Conservation (phyloP, 192 early-diverging fungal species). For the Pilaira anomala region DNA sequence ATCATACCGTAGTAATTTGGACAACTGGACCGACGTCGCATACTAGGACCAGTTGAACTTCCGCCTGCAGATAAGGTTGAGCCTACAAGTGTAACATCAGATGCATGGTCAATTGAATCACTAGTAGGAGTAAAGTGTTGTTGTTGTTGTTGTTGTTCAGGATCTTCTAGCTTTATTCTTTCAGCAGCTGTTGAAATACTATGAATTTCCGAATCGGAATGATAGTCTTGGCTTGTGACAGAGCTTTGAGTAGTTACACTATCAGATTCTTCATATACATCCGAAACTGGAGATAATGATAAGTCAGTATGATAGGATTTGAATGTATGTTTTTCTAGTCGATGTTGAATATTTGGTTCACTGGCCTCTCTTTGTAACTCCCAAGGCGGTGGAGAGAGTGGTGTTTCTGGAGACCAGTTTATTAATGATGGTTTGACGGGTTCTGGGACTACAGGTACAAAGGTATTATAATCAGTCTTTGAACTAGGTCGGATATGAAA, state of each 20-base stretch:
- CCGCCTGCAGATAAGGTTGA: neutral
- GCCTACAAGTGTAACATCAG: slow-evolving; percentile 7
- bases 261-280: no score
- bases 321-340: no score
- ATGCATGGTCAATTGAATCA: neutral
- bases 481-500: neutral
- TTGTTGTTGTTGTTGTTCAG: no score
- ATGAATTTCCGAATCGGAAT: neutral
- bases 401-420: slow-evolving; percentile 7
- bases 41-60: neutral
- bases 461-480: neutral
- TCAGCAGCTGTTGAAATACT: neutral
- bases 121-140: neutral
- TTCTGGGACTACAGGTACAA: neutral
- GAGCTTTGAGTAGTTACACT: neutral
- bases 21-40: slow-evolving; percentile 8
- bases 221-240: neutral
- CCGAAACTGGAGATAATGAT: no score
- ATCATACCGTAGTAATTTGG: neutral
- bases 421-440: neutral
- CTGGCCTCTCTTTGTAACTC: no score
- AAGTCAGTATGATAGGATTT: no score
- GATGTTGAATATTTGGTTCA: no score
- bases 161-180: slow-evolving; percentile 1
- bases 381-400: slow-evolving; percentile 3